phyloP scores from a whole-genome alignment of 1,284 basidiomycete species.

The Pholiota adiposa region DNA sequence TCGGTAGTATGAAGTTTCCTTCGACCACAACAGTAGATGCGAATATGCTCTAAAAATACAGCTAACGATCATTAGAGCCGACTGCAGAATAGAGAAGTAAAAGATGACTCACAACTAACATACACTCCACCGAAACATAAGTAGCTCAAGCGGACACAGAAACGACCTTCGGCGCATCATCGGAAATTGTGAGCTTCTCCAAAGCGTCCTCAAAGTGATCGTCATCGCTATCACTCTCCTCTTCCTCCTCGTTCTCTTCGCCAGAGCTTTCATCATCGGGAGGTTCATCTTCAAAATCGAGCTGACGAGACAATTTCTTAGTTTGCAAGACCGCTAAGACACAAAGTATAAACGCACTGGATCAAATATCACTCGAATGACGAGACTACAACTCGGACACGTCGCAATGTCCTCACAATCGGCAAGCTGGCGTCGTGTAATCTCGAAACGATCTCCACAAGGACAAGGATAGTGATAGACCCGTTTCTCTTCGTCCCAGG shows the following conservation, averaged over 20 bases:
- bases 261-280: constrained; percentile 48
- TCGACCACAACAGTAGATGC: neutral
- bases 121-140: neutral
- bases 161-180: constrained; percentile 30
- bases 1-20: neutral
- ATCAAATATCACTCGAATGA: constrained; percentile 95
- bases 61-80: neutral
- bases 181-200: constrained; percentile 58
- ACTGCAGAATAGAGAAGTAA: neutral
- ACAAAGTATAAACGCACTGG: constrained; percentile 65
- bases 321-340: neutral
- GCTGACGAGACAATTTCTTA: constrained; percentile 40
- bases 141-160: constrained; percentile 27
- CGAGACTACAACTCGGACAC: constrained; percentile 94
- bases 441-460: constrained; percentile 98
- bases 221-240: constrained; percentile 43
- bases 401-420: constrained; percentile 96
- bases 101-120: constrained; percentile 4
- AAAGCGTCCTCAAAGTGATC: constrained; percentile 66
- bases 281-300: constrained; percentile 73
- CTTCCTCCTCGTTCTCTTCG: constrained; percentile 46
- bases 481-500: constrained; percentile 82
- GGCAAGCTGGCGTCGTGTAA: constrained; percentile 84
- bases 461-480: constrained; percentile 98
- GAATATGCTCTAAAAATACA: neutral